Conservation (phyloP, 1,284 basidiomycete genomes). For the Pascua sp. region DNA sequence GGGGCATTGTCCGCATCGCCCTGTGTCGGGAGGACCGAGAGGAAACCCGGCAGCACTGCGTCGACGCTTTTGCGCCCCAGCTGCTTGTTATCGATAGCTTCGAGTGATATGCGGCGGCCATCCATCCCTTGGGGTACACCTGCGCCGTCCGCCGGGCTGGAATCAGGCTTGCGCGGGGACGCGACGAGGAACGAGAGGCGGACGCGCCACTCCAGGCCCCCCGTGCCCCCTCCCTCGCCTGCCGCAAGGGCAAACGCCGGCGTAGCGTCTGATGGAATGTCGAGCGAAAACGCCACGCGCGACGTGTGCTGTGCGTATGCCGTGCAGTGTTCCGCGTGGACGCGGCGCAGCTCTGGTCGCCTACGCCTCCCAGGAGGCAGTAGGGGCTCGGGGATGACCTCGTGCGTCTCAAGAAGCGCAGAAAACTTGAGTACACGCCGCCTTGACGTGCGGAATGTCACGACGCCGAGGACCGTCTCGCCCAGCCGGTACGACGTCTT, state of each 20-base stretch:
- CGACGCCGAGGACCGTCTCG: slow-evolving; percentile 79
- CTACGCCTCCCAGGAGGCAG: slow-evolving; percentile 47
- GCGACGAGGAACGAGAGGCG: slow-evolving; percentile 74
- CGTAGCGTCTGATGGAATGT: slow-evolving; percentile 82
- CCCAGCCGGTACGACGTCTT: slow-evolving; percentile 85
- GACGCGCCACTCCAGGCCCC: slow-evolving; percentile 83
- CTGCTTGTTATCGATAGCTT: slow-evolving; percentile 21
- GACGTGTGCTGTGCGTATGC: slow-evolving; percentile 67
- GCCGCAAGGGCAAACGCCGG: slow-evolving; percentile 63
- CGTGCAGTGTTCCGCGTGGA: slow-evolving; percentile 77
- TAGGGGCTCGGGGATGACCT: slow-evolving; percentile 63
- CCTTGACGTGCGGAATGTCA: slow-evolving; percentile 57
- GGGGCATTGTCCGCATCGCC: slow-evolving; percentile 21
- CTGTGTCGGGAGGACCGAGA: slow-evolving; percentile 14
- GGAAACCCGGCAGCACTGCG: no score
- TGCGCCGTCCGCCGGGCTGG: no score
- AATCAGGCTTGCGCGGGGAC: slow-evolving; percentile 48
- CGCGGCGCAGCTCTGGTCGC: slow-evolving; percentile 48
- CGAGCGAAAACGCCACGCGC: slow-evolving; percentile 75
- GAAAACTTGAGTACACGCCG: slow-evolving; percentile 59
- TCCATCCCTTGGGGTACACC: no score
- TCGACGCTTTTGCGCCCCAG: no score
- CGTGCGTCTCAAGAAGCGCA: slow-evolving; percentile 78
- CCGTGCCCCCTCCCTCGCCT: slow-evolving; percentile 49
- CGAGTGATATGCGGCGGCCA: background rate